A percentile compares a stretch with the other conserved stretches of the same genome.
Evolutionary conservation across 164 flowering plant genomes (phyloP).

Genomic region (Umbilicus rupestris): DNA sequence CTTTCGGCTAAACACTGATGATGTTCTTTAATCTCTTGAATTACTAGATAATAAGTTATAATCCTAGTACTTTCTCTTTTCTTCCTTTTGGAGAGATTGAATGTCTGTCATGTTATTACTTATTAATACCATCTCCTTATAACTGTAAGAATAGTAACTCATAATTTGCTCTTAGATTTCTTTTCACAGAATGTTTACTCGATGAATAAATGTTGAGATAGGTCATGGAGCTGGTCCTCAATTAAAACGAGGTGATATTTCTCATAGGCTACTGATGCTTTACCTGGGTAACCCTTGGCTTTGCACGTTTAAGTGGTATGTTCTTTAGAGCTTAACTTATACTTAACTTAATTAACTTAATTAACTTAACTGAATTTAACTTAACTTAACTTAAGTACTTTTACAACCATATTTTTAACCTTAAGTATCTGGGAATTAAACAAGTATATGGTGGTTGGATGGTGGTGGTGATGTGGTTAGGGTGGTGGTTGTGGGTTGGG

Average conservation of each 20-base stretch:
- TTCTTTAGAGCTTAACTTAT: too few relatives aligned
- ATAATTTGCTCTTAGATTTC: not conserved
- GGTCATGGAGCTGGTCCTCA: not conserved
- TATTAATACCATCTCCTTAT: not conserved
- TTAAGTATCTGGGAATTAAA: too few relatives aligned
- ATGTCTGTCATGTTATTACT: not conserved
- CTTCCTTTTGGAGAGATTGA: not conserved
- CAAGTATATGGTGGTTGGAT: too few relatives aligned
- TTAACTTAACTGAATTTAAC: too few relatives aligned
- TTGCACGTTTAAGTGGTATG: too few relatives aligned
- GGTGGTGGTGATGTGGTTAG: too few relatives aligned
- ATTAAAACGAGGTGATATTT: not conserved
- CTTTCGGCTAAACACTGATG: too few relatives aligned
- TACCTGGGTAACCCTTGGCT: too few relatives aligned
- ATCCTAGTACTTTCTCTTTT: not conserved
- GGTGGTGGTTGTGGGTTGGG: too few relatives aligned
- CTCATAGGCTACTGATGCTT: slow-evolving; percentile 1
- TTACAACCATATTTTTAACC: too few relatives aligned
- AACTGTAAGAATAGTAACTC: not conserved
- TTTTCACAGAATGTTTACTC: not conserved
- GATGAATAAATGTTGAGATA: not conserved
- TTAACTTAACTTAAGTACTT: too few relatives aligned
- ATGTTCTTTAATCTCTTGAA: not conserved
- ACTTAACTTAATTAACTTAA: too few relatives aligned
- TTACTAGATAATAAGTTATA: not conserved